phyloP scores from a whole-genome alignment of 2,329 filamentous ascomycete genomes.

The Hymenoscyphus linearis region DNA sequence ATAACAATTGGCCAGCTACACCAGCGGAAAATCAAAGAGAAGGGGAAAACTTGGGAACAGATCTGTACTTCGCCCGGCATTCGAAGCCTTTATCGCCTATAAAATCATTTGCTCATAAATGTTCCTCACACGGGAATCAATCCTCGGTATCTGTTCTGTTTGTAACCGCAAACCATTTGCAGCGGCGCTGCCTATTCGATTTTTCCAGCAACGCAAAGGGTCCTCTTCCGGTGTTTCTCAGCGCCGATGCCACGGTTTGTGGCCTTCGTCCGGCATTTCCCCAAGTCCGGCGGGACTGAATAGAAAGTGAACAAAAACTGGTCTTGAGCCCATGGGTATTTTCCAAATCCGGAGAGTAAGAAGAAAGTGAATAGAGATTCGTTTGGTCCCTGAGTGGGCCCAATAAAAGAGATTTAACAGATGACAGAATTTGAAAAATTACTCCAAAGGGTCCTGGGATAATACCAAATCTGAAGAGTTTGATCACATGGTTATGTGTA shows the following conservation, averaged over 20 bases:
- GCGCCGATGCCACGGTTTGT: neutral
- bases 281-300: neutral
- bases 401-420: constrained; percentile 4
- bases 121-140: neutral
- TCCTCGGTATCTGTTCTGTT: neutral
- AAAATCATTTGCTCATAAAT: constrained; percentile 2
- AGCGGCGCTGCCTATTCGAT: neutral
- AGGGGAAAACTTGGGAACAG: neutral
- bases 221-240: neutral
- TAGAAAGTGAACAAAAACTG: neutral
- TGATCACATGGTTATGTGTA: neutral
- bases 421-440: constrained; percentile 5
- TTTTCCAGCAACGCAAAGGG: neutral
- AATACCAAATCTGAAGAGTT: constrained; percentile 3
- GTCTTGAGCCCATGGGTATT: neutral
- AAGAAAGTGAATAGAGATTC: neutral
- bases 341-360: constrained; percentile 1
- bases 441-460: constrained; percentile 1
- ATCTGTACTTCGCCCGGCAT: constrained; percentile 2
- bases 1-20: neutral
- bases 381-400: neutral
- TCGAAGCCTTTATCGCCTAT: neutral
- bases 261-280: neutral
- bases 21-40: neutral
- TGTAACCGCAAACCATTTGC: constrained; percentile 2